These are phyloP conservation scores for Gossypium davidsonii DNA, from an alignment of 441 rosid genomes.

Conservation along the genomic window DNA sequence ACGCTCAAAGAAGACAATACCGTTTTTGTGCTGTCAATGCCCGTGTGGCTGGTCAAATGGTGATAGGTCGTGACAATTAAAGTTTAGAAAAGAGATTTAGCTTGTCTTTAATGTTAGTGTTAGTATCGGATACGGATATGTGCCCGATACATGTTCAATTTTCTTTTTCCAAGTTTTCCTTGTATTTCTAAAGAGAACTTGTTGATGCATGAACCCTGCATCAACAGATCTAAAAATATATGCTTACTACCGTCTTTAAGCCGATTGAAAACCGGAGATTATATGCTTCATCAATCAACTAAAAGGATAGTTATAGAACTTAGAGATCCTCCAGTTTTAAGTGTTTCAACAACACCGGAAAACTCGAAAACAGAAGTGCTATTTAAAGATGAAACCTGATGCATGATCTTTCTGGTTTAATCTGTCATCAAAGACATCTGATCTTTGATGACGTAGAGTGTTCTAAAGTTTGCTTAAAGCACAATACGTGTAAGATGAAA, in stretches of 20 bases:
- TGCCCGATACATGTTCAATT: not conserved
- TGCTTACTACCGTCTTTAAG: not conserved
- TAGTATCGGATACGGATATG: not conserved
- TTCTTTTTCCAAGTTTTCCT: not conserved
- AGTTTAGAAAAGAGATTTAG: too few relatives aligned
- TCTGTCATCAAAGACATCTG: not conserved
- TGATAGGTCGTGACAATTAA: too few relatives aligned
- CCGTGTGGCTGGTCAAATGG: too few relatives aligned
- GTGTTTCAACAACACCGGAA: not conserved
- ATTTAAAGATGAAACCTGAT: not conserved
- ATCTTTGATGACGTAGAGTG: not conserved
- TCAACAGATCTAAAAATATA: not conserved
- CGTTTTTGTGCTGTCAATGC: too few relatives aligned
- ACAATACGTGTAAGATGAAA: constrained; percentile 3
- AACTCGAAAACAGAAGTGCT: not conserved
- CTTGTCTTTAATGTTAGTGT: too few relatives aligned
- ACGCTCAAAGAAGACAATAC: too few relatives aligned
- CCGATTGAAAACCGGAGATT: not conserved
- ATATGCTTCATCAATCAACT: not conserved
- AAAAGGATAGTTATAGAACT: not conserved
- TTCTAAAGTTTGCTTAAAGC: not conserved
- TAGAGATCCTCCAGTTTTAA: not conserved
- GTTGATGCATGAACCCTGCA: not conserved
- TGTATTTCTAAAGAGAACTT: not conserved
- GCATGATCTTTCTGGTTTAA: not conserved